Base-by-base conservation (phyloP, 2,329 filamentous ascomycete species). In the Acrodontium crateriforme region DNA sequence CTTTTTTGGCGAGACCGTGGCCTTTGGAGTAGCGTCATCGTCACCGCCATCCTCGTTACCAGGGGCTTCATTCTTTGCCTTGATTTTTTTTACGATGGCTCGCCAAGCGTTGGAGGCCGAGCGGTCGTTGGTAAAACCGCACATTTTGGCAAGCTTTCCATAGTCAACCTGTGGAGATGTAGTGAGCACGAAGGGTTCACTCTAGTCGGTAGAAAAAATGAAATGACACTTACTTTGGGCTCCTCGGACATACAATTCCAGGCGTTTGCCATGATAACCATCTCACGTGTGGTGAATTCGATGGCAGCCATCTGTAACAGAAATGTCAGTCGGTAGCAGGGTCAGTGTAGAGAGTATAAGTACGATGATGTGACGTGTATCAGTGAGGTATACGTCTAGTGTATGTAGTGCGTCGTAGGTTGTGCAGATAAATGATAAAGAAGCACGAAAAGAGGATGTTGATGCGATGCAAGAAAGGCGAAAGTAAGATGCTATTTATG, bases 71-170 rank as follows among this genome's bases (percentile, higher is more conserved):
- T 14, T 36, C 14, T 32, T 31, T 9, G 39, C 31, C 9, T 31
- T 30, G 21, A 54, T 34, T 34, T 54, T 54, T 41, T 46, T 50
- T 38, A 45, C 48, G 38, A 54, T 46, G 3, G 18, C 25, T 16
- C 26, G 23, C 49, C 48, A 52, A 23, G 50, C 50, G 31, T 53
- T 54, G 25, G 31, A 25, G 10, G 47, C 47, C 9, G 44, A 48
- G 12, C 34, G 27, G 6, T 28, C 28, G 31, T 47, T 51, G 31
- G 36, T 41, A 29, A 45, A 39, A 25, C 38, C 38, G 18, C 30
- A 25, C 11, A 29, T 23, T 8, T 24, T 19, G 24, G 44, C 39
- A 26, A 50, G 39, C 30, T 46, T 47, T 4, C 39, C 30, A 23
- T 41, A 41, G 30, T 48, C 41, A 24, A 46, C 20, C 45, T 47